Percentiles rank a stretch among this genome's conserved stretches.
Evolutionary conservation across 1,284 basidiomycete genomes (phyloP).

Genomic region (Pyrrhoderma lamaoense): DNA sequence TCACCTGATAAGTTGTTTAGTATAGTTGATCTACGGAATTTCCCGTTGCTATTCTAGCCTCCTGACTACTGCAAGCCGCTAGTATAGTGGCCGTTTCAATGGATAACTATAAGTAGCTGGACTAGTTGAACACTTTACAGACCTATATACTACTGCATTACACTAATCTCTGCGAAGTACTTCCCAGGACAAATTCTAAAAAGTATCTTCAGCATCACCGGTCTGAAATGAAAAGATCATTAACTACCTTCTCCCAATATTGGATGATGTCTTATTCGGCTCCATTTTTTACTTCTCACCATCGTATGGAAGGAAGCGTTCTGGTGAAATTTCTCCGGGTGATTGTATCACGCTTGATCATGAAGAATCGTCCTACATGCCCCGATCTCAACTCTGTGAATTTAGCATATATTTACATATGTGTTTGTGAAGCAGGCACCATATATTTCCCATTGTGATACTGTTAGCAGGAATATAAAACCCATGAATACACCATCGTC

Average conservation of each 20-base stretch:
- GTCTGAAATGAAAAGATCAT: background rate
- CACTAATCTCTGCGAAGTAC: too few relatives aligned
- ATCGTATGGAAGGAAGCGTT: slow-evolving; percentile 13
- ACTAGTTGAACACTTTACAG: too few relatives aligned
- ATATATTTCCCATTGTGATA: slow-evolving; percentile 19
- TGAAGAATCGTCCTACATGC: slow-evolving; percentile 6
- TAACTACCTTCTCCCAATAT: background rate
- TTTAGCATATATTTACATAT: slow-evolving; percentile 19
- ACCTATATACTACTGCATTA: too few relatives aligned
- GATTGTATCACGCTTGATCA: slow-evolving; percentile 10
- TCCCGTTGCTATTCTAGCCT: background rate
- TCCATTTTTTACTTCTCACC: background rate
- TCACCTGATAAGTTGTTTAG: background rate
- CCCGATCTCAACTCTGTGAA: slow-evolving; percentile 6
- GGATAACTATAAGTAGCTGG: slow-evolving; percentile 13
- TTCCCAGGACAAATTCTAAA: too few relatives aligned
- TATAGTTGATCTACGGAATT: background rate
- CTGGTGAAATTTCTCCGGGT: slow-evolving; percentile 18
- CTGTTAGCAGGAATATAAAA: slow-evolving; percentile 20
- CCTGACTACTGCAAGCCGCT: background rate
- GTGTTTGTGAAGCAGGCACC: slow-evolving; percentile 21
- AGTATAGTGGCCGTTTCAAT: slow-evolving; percentile 9
- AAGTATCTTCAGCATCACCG: background rate
- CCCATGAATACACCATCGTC: slow-evolving; percentile 20
- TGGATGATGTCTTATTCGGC: background rate